Percentiles rank a stretch among this genome's conserved stretches.
Evolutionary conservation across 1,284 basidiomycete species (phyloP).

Genomic region (Calocybe gambosa): DNA sequence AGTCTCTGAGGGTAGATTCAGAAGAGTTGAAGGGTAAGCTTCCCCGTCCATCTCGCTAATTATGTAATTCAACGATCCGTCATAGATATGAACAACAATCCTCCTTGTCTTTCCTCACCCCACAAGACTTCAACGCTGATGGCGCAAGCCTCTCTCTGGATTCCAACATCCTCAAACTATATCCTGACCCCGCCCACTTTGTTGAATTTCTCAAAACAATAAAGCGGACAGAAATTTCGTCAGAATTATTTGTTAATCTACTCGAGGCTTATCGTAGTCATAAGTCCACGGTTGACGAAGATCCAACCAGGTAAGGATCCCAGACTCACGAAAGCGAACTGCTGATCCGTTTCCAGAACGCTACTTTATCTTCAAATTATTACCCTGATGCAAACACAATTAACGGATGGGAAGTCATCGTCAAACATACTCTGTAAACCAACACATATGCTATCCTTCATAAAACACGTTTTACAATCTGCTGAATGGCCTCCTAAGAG

Average conservation of each 20-base stretch:
- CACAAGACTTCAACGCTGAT: constrained; percentile 39
- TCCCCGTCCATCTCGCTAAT: neutral
- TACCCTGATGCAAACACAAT: constrained; percentile 68
- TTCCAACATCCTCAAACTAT: constrained; percentile 57
- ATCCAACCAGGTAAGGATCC: constrained; percentile 47
- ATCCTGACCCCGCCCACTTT: constrained; percentile 67
- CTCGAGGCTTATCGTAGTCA: constrained; percentile 63
- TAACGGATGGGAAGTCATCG: constrained; percentile 49
- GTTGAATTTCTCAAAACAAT: constrained; percentile 59
- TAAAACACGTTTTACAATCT: constrained; percentile 60
- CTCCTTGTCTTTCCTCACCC: constrained; percentile 43
- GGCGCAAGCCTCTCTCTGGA: constrained; percentile 43
- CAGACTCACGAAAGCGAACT: neutral
- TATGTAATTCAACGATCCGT: neutral
- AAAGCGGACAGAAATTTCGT: constrained; percentile 62
- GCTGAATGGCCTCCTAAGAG: constrained; percentile 1
- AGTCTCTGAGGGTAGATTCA: constrained; percentile 46
- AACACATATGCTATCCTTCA: constrained; percentile 69
- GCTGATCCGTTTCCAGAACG: constrained; percentile 20
- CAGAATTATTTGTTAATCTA: constrained; percentile 66
- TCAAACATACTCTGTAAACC: constrained; percentile 67
- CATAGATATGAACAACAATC: constrained; percentile 22
- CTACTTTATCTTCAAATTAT: constrained; percentile 73
- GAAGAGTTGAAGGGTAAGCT: constrained; percentile 32
- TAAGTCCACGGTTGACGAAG: constrained; percentile 35